Evolutionary conservation across 306 rosid genomes (phyloP).

Genomic region (Dalbergia cochinchinensis): DNA sequence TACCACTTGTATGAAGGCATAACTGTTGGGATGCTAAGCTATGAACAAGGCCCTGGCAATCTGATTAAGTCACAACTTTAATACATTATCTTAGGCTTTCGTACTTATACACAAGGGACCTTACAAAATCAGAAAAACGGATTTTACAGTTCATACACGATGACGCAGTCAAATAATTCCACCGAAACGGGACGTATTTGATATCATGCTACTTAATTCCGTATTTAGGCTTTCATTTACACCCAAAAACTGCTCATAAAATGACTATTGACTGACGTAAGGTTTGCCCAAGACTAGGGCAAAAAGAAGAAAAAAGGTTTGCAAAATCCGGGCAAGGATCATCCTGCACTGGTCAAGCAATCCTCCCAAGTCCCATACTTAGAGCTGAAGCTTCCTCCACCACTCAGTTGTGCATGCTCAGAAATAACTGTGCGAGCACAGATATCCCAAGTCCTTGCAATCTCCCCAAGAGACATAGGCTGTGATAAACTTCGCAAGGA

Average conservation of each 20-base stretch:
- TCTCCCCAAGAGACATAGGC: slow-evolving; percentile 88
- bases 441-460: slow-evolving; percentile 94
- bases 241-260: slow-evolving; percentile 1
- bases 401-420: slow-evolving; percentile 91
- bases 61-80: slow-evolving; percentile 26
- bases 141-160: not conserved
- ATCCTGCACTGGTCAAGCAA: slow-evolving; percentile 65
- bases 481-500: slow-evolving; percentile 85
- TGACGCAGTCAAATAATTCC: slow-evolving; percentile 18
- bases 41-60: slow-evolving; percentile 6
- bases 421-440: slow-evolving; percentile 86
- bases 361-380: slow-evolving; percentile 91
- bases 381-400: slow-evolving; percentile 99
- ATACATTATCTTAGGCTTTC: not conserved
- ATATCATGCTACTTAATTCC: not conserved
- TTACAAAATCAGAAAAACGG: slow-evolving; percentile 17
- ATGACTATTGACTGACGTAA: not conserved
- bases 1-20: not conserved
- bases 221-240: slow-evolving; percentile 3
- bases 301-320: not conserved
- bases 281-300: slow-evolving; percentile 17
- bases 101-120: not conserved
- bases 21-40: not conserved
- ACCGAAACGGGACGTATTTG: slow-evolving; percentile 5
- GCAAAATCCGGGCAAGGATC: slow-evolving; percentile 12